These are phyloP conservation scores for Pyrenochaeta sp. DNA, from an alignment of 2,329 filamentous ascomycete species.

Conservation along the genomic window DNA sequence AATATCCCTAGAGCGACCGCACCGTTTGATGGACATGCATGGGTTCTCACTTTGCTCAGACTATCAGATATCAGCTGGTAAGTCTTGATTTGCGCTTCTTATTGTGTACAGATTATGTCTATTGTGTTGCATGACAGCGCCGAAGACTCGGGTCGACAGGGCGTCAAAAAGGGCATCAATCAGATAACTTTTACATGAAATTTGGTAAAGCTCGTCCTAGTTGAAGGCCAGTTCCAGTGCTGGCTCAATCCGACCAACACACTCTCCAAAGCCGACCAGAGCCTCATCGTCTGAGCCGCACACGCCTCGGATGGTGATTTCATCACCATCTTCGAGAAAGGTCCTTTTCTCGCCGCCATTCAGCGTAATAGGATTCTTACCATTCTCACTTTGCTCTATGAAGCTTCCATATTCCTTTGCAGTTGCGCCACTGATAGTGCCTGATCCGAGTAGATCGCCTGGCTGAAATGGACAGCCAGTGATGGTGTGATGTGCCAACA, in stretches of 20 bases:
- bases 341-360: conserved; percentile 71
- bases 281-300: conserved; percentile 69
- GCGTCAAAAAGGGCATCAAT: no score
- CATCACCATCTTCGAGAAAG: conserved; percentile 80
- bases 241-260: conserved; percentile 67
- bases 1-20: no score
- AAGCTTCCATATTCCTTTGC: conserved; percentile 71
- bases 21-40: no score
- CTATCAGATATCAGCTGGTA: no score
- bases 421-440: conserved; percentile 75
- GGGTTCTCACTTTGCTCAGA: no score
- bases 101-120: no score
- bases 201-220: conserved; percentile 4
- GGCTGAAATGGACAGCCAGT: conserved; percentile 78
- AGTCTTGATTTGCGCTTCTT: no score
- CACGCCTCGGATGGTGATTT: conserved; percentile 70
- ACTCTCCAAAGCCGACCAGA: conserved; percentile 81
- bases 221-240: conserved; percentile 36
- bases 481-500: conserved; percentile 81
- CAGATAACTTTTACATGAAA: background rate
- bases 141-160: no score
- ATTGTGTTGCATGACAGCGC: no score
- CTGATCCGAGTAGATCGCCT: conserved; percentile 79
- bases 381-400: conserved; percentile 75
- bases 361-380: conserved; percentile 70